Conservation (phyloP, 2,329 filamentous ascomycete genomes). For the Colletotrichum melonis region DNA sequence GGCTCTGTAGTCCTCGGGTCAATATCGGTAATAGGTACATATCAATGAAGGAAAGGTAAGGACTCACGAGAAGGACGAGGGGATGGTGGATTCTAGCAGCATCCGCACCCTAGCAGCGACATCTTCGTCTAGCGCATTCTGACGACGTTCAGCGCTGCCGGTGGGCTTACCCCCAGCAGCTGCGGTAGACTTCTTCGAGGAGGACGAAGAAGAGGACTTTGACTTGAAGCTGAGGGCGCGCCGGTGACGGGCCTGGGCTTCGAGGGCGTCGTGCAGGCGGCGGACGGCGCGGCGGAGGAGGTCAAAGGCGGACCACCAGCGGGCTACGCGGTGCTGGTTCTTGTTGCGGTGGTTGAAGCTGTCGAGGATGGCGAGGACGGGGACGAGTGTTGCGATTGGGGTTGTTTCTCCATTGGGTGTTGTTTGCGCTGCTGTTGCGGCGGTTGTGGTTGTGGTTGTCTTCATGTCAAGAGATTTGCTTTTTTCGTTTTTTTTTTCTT, state of each 20-base stretch:
- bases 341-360: conserved; percentile 85
- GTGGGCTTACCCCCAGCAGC: not conserved
- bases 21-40: not conserved
- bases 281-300: conserved; percentile 75
- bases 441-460: not conserved
- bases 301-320: conserved; percentile 83
- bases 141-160: not conserved
- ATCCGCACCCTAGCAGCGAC: conserved; percentile 36
- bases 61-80: conserved; percentile 51
- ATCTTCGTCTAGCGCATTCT: conserved; percentile 9
- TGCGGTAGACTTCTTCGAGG: not conserved
- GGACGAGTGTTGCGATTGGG: conserved; percentile 43
- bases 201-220: not conserved
- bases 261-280: conserved; percentile 58
- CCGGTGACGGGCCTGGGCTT: conserved; percentile 30
- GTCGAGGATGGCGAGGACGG: conserved; percentile 69
- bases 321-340: conserved; percentile 86
- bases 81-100: conserved; percentile 45
- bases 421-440: not conserved
- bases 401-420: not conserved
- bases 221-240: conserved; percentile 25
- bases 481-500: not conserved
- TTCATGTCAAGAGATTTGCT: not conserved
- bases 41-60: not conserved
- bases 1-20: conserved; percentile 50